These are phyloP conservation scores for Ceratobasidium sp. DNA, from an alignment of 1,284 basidiomycete genomes.

Conservation along the genomic window DNA sequence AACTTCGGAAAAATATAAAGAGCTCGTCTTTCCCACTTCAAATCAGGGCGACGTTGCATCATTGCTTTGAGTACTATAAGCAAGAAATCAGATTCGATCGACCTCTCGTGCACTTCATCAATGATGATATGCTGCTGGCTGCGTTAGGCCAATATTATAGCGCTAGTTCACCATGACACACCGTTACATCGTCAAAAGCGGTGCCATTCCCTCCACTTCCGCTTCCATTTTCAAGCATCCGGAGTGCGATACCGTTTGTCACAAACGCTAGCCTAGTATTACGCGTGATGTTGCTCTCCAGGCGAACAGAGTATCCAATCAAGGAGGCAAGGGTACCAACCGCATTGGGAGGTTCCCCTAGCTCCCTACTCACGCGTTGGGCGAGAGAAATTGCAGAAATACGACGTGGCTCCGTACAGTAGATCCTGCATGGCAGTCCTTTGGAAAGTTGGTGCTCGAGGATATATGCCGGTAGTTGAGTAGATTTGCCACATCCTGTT, in stretches of 20 bases:
- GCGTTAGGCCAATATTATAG: slow-evolving; percentile 5
- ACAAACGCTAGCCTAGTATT: slow-evolving; percentile 86
- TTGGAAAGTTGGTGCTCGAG: slow-evolving; percentile 87
- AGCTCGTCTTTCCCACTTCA: slow-evolving; percentile 66
- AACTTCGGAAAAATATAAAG: background rate
- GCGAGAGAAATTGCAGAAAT: slow-evolving; percentile 98
- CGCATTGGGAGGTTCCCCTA: slow-evolving; percentile 85
- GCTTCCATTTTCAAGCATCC: slow-evolving; percentile 90
- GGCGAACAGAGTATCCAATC: slow-evolving; percentile 93
- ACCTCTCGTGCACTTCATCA: slow-evolving; percentile 92
- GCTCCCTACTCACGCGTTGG: slow-evolving; percentile 91
- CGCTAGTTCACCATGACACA: slow-evolving; percentile 49
- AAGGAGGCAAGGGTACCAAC: slow-evolving; percentile 83
- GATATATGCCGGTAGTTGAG: slow-evolving; percentile 94
- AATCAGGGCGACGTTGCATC: slow-evolving; percentile 76
- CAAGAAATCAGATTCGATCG: slow-evolving; percentile 97
- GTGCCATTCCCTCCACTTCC: slow-evolving; percentile 70
- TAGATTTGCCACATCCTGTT: slow-evolving; percentile 98
- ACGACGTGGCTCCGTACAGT: slow-evolving; percentile 94
- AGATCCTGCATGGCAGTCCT: slow-evolving; percentile 89
- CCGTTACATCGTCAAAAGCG: slow-evolving; percentile 93
- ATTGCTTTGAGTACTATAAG: slow-evolving; percentile 95
- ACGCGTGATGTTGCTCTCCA: slow-evolving; percentile 87
- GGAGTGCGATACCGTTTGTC: slow-evolving; percentile 94
- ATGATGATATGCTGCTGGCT: slow-evolving; percentile 77